phyloP scores from a whole-genome alignment of 1,284 basidiomycete species.

The Rhizoctonia solani region DNA sequence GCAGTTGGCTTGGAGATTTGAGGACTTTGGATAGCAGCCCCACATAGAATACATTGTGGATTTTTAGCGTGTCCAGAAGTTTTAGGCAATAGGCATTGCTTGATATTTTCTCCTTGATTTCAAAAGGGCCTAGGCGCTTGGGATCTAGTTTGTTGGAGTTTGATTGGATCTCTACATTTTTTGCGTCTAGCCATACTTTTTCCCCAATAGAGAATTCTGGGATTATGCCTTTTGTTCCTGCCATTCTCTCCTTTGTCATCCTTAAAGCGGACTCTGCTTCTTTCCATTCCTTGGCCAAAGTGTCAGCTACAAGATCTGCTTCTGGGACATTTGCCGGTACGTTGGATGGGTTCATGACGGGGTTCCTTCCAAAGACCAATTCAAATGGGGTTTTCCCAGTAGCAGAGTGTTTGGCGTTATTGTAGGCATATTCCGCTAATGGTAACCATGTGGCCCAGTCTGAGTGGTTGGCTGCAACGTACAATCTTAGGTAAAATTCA shows the following conservation, averaged over 20 bases:
- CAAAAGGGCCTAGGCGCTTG: conserved; percentile 40
- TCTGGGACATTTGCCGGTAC: too few relatives aligned
- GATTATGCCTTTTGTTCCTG: too few relatives aligned
- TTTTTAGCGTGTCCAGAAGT: not conserved
- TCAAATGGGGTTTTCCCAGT: conserved; percentile 19
- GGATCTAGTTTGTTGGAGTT: conserved; percentile 40
- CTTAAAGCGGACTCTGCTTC: too few relatives aligned
- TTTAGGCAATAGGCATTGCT: conserved; percentile 9
- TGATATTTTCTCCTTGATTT: conserved; percentile 20
- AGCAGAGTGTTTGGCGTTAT: conserved; percentile 39
- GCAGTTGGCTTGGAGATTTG: not conserved
- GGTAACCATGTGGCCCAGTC: conserved; percentile 37
- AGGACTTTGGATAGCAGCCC: not conserved
- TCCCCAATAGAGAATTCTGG: too few relatives aligned
- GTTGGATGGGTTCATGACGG: too few relatives aligned
- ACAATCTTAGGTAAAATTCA: too few relatives aligned
- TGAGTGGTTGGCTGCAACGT: conserved; percentile 8
- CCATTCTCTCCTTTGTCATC: too few relatives aligned
- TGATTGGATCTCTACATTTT: too few relatives aligned
- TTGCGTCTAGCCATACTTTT: too few relatives aligned
- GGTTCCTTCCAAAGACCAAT: not conserved
- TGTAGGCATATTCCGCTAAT: conserved; percentile 44
- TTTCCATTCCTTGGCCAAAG: too few relatives aligned
- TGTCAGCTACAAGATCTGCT: too few relatives aligned
- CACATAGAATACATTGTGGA: conserved; percentile 23